Evolutionary conservation across 192 early-diverging fungal genomes (phyloP).

Genomic region (Phycomyces blakesleeanus): DNA sequence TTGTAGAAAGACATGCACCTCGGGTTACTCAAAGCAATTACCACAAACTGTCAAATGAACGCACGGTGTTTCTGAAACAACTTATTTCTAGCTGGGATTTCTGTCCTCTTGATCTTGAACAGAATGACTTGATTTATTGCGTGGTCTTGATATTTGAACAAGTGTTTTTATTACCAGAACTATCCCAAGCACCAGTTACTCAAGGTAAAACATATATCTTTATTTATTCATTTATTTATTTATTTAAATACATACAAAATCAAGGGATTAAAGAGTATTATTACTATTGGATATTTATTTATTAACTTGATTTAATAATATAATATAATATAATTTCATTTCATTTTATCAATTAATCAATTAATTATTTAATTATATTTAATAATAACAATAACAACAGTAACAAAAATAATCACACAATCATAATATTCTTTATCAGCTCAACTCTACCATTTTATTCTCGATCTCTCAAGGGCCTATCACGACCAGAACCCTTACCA

Average conservation of each 20-base stretch:
- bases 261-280: too few relatives aligned
- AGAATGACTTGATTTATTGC: conserved; percentile 64
- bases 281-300: too few relatives aligned
- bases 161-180: conserved; percentile 50
- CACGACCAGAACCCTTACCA: conserved; percentile 82
- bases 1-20: conserved; percentile 18
- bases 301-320: too few relatives aligned
- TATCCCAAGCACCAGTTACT: conserved; percentile 54
- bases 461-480: conserved; percentile 54
- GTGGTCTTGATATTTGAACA: conserved; percentile 69
- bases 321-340: too few relatives aligned
- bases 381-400: too few relatives aligned
- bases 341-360: too few relatives aligned
- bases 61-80: conserved; percentile 40
- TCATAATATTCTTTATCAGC: too few relatives aligned
- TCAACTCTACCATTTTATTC: conserved; percentile 49
- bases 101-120: conserved; percentile 59
- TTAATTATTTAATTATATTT: too few relatives aligned
- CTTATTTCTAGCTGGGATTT: conserved; percentile 67
- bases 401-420: too few relatives aligned
- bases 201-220: too few relatives aligned
- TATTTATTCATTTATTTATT: too few relatives aligned
- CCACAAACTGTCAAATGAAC: conserved; percentile 21
- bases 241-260: too few relatives aligned
- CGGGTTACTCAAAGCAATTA: neutral